These are phyloP conservation scores for Aspergillus piperis DNA, from an alignment of 2,329 filamentous ascomycete species.

Conservation along the genomic window DNA sequence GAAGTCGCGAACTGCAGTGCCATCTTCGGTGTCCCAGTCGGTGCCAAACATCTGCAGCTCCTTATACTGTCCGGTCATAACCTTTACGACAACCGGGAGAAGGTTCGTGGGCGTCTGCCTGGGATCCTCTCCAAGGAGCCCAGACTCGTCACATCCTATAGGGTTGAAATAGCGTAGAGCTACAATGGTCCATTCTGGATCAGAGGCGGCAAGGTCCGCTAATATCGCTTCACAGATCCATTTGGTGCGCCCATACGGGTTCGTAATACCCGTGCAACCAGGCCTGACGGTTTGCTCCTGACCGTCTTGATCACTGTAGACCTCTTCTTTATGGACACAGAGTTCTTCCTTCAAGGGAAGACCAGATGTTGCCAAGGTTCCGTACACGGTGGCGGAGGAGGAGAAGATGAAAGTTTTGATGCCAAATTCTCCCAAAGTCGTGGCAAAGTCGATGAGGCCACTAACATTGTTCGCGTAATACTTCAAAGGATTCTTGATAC, in stretches of 20 bases:
- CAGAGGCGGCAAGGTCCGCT: conserved; percentile 61
- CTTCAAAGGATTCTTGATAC: conserved; percentile 60
- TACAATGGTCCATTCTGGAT: conserved; percentile 64
- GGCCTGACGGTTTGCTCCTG: conserved; percentile 45
- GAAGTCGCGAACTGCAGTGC: conserved; percentile 67
- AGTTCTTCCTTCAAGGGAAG: conserved; percentile 58
- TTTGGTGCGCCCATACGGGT: conserved; percentile 67
- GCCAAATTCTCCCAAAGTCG: conserved; percentile 58
- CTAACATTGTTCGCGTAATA: conserved; percentile 71
- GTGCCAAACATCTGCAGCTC: conserved; percentile 64
- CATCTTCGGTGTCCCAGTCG: conserved; percentile 66
- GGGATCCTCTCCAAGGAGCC: conserved; percentile 65
- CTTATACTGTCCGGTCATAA: conserved; percentile 57
- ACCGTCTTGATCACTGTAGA: conserved; percentile 47
- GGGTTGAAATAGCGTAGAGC: conserved; percentile 69
- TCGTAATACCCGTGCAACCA: conserved; percentile 61
- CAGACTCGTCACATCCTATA: conserved; percentile 65
- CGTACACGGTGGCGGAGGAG: conserved; percentile 68
- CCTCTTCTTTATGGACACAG: conserved; percentile 55
- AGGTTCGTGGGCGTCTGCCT: conserved; percentile 63
- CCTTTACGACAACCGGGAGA: conserved; percentile 64
- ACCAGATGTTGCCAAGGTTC: conserved; percentile 54
- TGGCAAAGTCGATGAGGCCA: conserved; percentile 62
- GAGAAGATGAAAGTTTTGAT: conserved; percentile 70
- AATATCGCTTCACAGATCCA: conserved; percentile 69